Base-by-base conservation (phyloP, 1,139 yeast genomes). In the Entelexis paramagnoliae region DNA sequence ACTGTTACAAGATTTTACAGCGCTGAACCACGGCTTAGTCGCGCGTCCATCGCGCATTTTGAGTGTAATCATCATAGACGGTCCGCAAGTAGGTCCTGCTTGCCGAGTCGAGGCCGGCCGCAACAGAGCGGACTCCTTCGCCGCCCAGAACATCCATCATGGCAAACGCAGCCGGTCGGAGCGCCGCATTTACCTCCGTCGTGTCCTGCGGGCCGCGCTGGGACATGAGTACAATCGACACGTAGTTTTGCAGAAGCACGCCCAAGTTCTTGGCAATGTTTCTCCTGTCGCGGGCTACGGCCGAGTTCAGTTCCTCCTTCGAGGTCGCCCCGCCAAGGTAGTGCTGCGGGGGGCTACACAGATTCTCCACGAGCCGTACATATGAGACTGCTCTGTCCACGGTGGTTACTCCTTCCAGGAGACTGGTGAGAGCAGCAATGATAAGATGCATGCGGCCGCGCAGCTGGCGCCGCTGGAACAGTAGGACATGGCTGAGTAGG, bases 41-140 rank as follows among this genome's bases (percentile, higher is more conserved):
- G 57, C 80, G 87, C 54, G 70, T 79, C 97, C 97, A 89, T 65
- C 83, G 86, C 51, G 96, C 96, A 58, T 75, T 75, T 59, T 77
- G 80, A 64, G 78, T 78, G 68, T 87, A 91, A 57, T 83, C 87
- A 7, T 77, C 77, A 61, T 83, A 86, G 42, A 88, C 62, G 0
- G 78, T 70, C 63, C 77, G 81, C 71, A 80, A 83, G 60, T 81
- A 78, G 2, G 81, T 74, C 58, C 84, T 76, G 1, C 94, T 85
- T 43, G 84, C 76, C 26, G 71, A 66, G 60, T 89, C 96, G 62
- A 89, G 69, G n/a, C 81, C 72, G 3, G 81, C 73, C 60, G 78
- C 83, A n/a, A 83, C 75, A 42, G 79, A 66, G 51, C 74, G 76
- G 52, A 88, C 67, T 59, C 88, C 96, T 35, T 73, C 73, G 40